A percentile compares a stretch with the other conserved stretches of the same genome.
Conservation (phyloP, 441 rosid species). For the Populus hybrid region DNA sequence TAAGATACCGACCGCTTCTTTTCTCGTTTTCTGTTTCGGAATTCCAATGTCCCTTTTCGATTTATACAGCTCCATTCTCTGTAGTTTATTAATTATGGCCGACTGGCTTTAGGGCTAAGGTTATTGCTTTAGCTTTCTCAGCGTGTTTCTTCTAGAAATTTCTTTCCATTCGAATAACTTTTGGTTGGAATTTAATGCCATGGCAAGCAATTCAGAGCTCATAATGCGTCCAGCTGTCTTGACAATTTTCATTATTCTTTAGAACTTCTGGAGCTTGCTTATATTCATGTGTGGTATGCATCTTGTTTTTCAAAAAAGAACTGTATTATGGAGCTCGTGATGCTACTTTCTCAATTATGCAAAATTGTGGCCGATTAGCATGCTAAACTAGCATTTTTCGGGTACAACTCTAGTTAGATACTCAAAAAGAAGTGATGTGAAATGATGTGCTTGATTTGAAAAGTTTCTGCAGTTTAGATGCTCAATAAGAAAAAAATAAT, state of each 20-base stretch:
- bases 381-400: background rate
- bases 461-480: too few relatives aligned
- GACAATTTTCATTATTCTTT: background rate
- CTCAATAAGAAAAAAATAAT: too few relatives aligned
- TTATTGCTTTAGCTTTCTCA: background rate
- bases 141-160: background rate
- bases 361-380: background rate
- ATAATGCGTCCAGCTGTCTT: background rate
- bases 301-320: background rate
- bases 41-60: background rate
- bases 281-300: background rate
- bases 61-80: background rate
- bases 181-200: background rate
- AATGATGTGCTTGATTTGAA: too few relatives aligned
- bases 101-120: slow-evolving; percentile 1
- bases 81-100: slow-evolving; percentile 13
- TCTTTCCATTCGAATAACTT: background rate
- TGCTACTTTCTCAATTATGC: background rate
- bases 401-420: background rate
- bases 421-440: background rate
- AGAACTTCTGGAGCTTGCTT: background rate
- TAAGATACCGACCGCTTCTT: slow-evolving; percentile 26
- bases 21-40: background rate
- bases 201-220: background rate
- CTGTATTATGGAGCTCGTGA: background rate